Conservation (phyloP, 1,284 basidiomycete species). For the Ustilago xerochloae region DNA sequence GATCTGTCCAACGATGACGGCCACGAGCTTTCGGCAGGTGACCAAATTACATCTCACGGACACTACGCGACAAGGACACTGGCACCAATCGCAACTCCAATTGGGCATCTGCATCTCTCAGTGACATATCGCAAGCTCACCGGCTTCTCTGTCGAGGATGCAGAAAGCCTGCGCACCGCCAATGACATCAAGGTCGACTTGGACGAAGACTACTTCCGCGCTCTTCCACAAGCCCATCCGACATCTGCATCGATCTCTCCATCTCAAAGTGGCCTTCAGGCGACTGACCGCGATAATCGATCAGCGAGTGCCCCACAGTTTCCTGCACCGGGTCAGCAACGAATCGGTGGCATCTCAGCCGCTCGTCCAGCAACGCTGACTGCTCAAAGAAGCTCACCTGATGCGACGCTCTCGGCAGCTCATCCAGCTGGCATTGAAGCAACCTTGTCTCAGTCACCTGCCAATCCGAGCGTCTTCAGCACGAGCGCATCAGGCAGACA, state of each 20-base stretch:
- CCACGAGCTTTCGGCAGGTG: neutral
- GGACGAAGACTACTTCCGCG: slow-evolving; percentile 58
- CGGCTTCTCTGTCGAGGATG: slow-evolving; percentile 47
- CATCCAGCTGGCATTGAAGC: neutral
- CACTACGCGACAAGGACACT: slow-evolving; percentile 24
- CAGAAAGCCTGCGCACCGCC: slow-evolving; percentile 18
- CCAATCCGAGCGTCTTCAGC: slow-evolving; percentile 52
- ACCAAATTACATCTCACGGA: neutral
- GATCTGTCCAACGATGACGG: neutral
- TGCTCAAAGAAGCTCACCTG: slow-evolving; percentile 21
- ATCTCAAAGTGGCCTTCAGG: neutral
- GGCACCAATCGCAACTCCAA: slow-evolving; percentile 27
- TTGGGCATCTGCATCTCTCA: slow-evolving; percentile 39
- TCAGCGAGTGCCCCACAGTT: neutral
- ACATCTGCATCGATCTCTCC: neutral
- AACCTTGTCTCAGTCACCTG: slow-evolving; percentile 34
- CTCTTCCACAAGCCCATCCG: slow-evolving; percentile 1
- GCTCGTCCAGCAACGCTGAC: slow-evolving; percentile 23
- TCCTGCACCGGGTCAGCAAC: slow-evolving; percentile 14
- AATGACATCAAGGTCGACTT: slow-evolving; percentile 41
- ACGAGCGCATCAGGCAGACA: slow-evolving; percentile 43
- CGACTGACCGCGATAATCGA: too few species aligned
- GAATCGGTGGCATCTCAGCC: slow-evolving; percentile 43
- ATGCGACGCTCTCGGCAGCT: neutral
- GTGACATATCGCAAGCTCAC: slow-evolving; percentile 49